Evolutionary conservation across 2,329 filamentous ascomycete genomes (phyloP).

Genomic region (Epichloe sibirici): DNA sequence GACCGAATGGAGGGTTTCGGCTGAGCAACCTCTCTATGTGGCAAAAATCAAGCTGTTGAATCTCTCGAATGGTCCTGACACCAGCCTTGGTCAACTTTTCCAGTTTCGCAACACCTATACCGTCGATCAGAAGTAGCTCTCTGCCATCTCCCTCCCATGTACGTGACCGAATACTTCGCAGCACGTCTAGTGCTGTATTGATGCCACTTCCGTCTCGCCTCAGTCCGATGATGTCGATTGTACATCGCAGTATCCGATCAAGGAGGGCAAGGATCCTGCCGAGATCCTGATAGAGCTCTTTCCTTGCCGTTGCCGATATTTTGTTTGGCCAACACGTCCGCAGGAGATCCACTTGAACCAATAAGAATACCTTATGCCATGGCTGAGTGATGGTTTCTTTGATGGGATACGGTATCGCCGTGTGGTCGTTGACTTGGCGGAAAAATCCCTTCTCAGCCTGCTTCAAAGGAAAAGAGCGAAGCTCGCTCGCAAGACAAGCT

Average conservation of each 20-base stretch:
- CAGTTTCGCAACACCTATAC: slow-evolving; percentile 63
- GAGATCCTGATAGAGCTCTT: slow-evolving; percentile 21
- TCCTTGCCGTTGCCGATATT: slow-evolving; percentile 19
- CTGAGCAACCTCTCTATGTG: slow-evolving; percentile 67
- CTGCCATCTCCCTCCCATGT: slow-evolving; percentile 72
- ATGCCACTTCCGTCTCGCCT: slow-evolving; percentile 51
- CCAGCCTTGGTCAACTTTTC: slow-evolving; percentile 61
- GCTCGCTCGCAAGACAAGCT: slow-evolving; percentile 26
- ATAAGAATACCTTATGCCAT: slow-evolving; percentile 63
- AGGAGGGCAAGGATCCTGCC: slow-evolving; percentile 21
- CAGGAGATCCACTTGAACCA: slow-evolving; percentile 61
- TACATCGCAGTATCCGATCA: slow-evolving; percentile 23
- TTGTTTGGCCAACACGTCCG: slow-evolving; percentile 47
- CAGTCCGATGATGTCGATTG: slow-evolving; percentile 25
- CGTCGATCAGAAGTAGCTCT: slow-evolving; percentile 73
- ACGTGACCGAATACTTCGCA: slow-evolving; percentile 61
- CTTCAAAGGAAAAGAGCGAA: slow-evolving; percentile 24
- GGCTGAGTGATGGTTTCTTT: slow-evolving; percentile 37
- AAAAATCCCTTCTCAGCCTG: slow-evolving; percentile 24
- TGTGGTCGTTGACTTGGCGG: slow-evolving; percentile 25
- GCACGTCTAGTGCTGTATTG: slow-evolving; percentile 61
- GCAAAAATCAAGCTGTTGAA: slow-evolving; percentile 54
- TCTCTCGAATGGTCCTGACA: slow-evolving; percentile 57
- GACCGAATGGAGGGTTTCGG: slow-evolving; percentile 74
- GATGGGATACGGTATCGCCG: slow-evolving; percentile 26